phyloP scores from a whole-genome alignment of 805 yeast species.

The Yamadazyma tumulicola region DNA sequence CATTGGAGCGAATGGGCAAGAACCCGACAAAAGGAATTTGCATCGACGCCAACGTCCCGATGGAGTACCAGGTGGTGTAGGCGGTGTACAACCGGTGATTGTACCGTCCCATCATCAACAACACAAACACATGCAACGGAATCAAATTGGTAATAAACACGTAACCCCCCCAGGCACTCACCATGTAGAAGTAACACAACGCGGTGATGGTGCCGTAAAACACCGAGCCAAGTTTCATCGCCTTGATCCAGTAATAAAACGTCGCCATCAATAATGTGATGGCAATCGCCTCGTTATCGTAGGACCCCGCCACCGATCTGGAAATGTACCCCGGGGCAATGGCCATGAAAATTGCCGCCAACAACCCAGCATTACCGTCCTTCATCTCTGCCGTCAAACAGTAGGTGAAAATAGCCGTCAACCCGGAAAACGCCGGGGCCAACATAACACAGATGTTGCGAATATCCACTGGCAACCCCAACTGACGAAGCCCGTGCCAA shows the following conservation, averaged over 20 bases:
- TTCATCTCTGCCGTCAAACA: constrained; percentile 87
- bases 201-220: constrained; percentile 83
- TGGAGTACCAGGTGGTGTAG: constrained; percentile 93
- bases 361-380: constrained; percentile 81
- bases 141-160: constrained; percentile 97
- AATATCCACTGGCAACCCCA: constrained; percentile 85
- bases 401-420: constrained; percentile 89
- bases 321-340: constrained; percentile 99
- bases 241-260: constrained; percentile 92
- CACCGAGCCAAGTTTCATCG: constrained; percentile 86
- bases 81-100: constrained; percentile 79
- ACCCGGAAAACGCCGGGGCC: constrained; percentile 94
- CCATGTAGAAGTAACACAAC: constrained; percentile 94
- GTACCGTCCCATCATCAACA: constrained; percentile 93
- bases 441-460: constrained; percentile 92
- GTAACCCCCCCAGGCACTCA: constrained; percentile 99
- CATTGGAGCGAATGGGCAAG: constrained; percentile 93
- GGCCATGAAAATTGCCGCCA: constrained; percentile 93
- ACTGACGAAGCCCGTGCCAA: constrained; percentile 63
- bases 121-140: constrained; percentile 89
- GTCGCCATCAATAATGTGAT: constrained; percentile 94
- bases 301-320: constrained; percentile 97
- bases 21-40: constrained; percentile 99
- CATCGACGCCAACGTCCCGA: constrained; percentile 98
- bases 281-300: constrained; percentile 98